phyloP scores from a whole-genome alignment of 2,329 filamentous ascomycete genomes.

The Diatrype stigma region DNA sequence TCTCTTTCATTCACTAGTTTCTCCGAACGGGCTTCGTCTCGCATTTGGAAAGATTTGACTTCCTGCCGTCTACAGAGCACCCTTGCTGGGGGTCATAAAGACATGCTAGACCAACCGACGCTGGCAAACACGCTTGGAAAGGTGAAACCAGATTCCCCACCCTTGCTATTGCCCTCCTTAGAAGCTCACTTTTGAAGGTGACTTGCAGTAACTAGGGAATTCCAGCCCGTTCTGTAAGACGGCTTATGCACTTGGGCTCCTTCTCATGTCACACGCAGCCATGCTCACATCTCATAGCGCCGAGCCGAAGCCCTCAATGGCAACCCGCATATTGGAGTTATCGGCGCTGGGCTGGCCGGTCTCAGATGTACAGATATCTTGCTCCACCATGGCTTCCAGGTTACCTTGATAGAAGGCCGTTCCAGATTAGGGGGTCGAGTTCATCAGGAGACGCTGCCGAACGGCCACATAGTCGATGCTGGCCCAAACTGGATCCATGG shows the following conservation, averaged over 20 bases:
- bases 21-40: not conserved
- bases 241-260: not conserved
- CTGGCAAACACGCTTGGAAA: not conserved
- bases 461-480: constrained; percentile 45
- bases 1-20: constrained; percentile 3
- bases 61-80: constrained; percentile 1
- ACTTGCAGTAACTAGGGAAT: not conserved
- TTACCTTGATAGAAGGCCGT: constrained; percentile 67
- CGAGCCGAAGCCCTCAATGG: constrained; percentile 20
- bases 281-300: constrained; percentile 18
- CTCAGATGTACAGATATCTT: constrained; percentile 68
- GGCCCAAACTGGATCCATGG: constrained; percentile 83
- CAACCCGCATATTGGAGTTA: constrained; percentile 56
- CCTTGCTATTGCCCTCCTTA: not conserved
- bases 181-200: not conserved
- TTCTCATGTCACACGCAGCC: not conserved
- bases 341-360: constrained; percentile 68
- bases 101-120: not conserved
- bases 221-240: not conserved
- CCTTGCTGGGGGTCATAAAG: not conserved
- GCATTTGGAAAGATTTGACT: constrained; percentile 4
- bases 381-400: constrained; percentile 58
- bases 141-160: not conserved
- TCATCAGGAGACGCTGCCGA: constrained; percentile 44
- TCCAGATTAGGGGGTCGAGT: constrained; percentile 64